These are phyloP conservation scores for Bipolaris gigantea DNA, from an alignment of 2,329 filamentous ascomycete species.

Conservation along the genomic window DNA sequence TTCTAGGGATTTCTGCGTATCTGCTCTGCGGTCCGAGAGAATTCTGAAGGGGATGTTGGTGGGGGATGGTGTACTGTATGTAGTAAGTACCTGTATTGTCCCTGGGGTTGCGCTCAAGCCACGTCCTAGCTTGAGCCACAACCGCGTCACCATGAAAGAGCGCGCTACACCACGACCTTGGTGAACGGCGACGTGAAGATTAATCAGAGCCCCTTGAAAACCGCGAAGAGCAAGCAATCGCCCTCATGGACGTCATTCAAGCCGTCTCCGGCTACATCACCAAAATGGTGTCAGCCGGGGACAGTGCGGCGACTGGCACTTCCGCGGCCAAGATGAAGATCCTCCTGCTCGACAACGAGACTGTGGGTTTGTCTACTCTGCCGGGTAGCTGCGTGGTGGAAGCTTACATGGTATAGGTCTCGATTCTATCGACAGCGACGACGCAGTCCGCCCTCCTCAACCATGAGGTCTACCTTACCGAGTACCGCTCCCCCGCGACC, in stretches of 20 bases:
- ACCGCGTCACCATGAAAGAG: conserved; percentile 13
- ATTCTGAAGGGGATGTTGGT: neutral
- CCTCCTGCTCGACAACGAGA: conserved; percentile 88
- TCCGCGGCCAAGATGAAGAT: conserved; percentile 97
- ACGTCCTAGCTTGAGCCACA: conserved; percentile 1
- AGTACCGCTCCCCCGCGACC: conserved; percentile 50
- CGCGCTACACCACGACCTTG: neutral
- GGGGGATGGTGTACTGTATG: neutral
- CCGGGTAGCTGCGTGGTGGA: conserved; percentile 12
- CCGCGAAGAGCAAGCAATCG: neutral
- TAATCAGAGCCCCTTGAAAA: neutral
- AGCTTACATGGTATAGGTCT: conserved; percentile 58
- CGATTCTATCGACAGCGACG: conserved; percentile 90
- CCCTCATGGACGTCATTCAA: conserved; percentile 85
- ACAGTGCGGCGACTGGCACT: conserved; percentile 66
- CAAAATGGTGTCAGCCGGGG: conserved; percentile 89
- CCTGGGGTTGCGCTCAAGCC: conserved; percentile 8
- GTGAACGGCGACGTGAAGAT: neutral
- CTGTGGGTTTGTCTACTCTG: conserved; percentile 60
- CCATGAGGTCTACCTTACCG: conserved; percentile 97
- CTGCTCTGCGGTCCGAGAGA: neutral
- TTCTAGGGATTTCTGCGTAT: too few relatives aligned
- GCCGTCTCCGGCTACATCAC: conserved; percentile 93
- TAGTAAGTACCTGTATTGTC: too few relatives aligned
- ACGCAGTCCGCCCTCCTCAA: conserved; percentile 94